Evolutionary conservation across 2,329 filamentous ascomycete genomes (phyloP).

Genomic region (Ascochyta viciae-villosae): DNA sequence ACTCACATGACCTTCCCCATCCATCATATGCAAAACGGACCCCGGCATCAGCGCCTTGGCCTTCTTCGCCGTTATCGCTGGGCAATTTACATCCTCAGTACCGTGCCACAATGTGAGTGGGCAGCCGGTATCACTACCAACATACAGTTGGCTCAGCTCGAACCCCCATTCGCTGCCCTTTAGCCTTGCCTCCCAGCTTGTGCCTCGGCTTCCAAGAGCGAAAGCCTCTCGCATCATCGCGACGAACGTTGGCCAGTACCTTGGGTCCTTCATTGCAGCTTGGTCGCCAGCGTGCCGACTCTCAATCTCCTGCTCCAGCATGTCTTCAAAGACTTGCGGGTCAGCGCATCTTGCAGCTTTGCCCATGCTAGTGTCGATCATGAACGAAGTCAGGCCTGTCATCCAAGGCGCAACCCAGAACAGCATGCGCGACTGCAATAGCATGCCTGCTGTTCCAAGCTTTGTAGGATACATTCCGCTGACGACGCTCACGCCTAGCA

Average conservation of each 20-base stretch:
- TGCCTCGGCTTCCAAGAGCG: constrained; percentile 34
- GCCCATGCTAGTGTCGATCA: constrained; percentile 35
- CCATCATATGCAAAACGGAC: constrained; percentile 28
- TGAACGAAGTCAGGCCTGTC: constrained; percentile 25
- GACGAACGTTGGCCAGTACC: constrained; percentile 32
- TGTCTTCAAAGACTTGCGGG: constrained; percentile 34
- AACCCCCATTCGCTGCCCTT: constrained; percentile 43
- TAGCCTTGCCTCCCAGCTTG: constrained; percentile 40
- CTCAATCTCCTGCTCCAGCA: constrained; percentile 32
- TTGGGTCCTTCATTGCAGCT: constrained; percentile 29
- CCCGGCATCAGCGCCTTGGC: constrained; percentile 33
- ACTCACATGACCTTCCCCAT: constrained; percentile 38
- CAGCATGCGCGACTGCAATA: constrained; percentile 28
- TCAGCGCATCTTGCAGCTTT: constrained; percentile 35
- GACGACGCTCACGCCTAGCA: constrained; percentile 34
- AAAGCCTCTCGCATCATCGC: constrained; percentile 38
- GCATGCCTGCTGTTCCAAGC: constrained; percentile 38
- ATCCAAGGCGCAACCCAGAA: constrained; percentile 38
- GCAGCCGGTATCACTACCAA: constrained; percentile 23
- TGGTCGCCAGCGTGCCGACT: constrained; percentile 29
- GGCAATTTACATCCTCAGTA: constrained; percentile 36
- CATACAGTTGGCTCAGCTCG: constrained; percentile 35
- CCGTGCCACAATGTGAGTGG: constrained; percentile 46
- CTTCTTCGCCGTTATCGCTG: constrained; percentile 32
- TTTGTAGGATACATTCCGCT: constrained; percentile 36